Evolutionary conservation across 306 rosid genomes (phyloP).

Genomic region (Gillenia trifoliata): DNA sequence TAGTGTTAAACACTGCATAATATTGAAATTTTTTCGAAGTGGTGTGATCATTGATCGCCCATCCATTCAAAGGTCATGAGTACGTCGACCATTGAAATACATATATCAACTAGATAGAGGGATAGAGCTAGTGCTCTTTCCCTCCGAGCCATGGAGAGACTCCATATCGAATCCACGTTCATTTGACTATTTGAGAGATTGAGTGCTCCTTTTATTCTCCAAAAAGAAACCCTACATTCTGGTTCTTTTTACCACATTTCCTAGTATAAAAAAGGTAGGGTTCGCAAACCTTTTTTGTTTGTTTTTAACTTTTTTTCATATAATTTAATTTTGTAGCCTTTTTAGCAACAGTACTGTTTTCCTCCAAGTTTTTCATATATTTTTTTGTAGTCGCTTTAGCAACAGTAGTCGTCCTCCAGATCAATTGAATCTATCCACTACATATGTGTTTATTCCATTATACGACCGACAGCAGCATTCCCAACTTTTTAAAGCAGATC

Average conservation of each 20-base stretch:
- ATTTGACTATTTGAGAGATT: no score
- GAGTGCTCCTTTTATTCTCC: neutral
- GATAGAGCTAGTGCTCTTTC: neutral
- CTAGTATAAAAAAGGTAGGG: no score
- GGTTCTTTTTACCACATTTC: no score
- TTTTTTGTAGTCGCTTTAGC: neutral
- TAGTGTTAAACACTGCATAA: no score
- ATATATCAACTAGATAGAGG: neutral
- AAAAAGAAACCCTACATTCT: no score
- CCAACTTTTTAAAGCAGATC: neutral
- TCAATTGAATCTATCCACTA: neutral
- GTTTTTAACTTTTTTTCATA: neutral
- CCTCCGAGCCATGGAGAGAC: neutral
- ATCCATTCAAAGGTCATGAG: neutral
- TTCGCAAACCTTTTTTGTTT: no score
- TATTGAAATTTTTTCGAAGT: no score
- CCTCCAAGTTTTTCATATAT: neutral
- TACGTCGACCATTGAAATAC: neutral
- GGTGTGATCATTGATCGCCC: neutral
- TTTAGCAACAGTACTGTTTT: neutral
- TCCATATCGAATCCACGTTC: neutral
- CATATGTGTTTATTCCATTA: no score
- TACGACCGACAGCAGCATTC: conserved; percentile 2
- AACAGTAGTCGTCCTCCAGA: neutral
- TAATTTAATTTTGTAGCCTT: neutral